These are phyloP conservation scores for Neonectria faginata DNA, from an alignment of 2,329 filamentous ascomycete genomes.

Conservation along the genomic window DNA sequence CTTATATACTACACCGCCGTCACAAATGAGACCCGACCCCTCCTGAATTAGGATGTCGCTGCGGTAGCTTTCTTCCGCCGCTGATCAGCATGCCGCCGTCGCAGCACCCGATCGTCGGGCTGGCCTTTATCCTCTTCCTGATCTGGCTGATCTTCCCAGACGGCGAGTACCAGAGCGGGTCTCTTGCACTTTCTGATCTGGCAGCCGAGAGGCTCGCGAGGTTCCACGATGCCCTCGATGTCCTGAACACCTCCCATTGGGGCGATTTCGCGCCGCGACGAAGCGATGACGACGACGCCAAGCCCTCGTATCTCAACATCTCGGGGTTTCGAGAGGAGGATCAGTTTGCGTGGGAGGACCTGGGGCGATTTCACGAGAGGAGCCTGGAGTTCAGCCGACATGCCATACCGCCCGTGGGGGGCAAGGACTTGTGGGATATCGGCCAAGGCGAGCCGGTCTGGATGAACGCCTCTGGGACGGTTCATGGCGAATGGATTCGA, in stretches of 20 bases:
- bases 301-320: conserved; percentile 72
- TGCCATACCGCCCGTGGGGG: conserved; percentile 58
- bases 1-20: conserved; percentile 6
- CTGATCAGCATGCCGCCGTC: conserved; percentile 59
- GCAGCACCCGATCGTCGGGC: conserved; percentile 54
- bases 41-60: conserved; percentile 40
- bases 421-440: conserved; percentile 55
- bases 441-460: conserved; percentile 67
- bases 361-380: conserved; percentile 73
- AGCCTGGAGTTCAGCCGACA: conserved; percentile 71
- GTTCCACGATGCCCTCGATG: conserved; percentile 63
- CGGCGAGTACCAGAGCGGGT: conserved; percentile 50
- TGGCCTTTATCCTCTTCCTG: conserved; percentile 51
- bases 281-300: conserved; percentile 43
- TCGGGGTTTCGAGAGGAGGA: conserved; percentile 82
- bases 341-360: conserved; percentile 81
- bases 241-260: conserved; percentile 69
- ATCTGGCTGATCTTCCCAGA: conserved; percentile 55
- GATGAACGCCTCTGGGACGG: conserved; percentile 80
- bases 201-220: conserved; percentile 60
- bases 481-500: conserved; percentile 81
- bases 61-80: conserved; percentile 37
- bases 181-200: conserved; percentile 51
- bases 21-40: conserved; percentile 23
- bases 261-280: conserved; percentile 67